Base-by-base conservation (phyloP, 371 early-diverging fungal species). In the Mucor piriformis region DNA sequence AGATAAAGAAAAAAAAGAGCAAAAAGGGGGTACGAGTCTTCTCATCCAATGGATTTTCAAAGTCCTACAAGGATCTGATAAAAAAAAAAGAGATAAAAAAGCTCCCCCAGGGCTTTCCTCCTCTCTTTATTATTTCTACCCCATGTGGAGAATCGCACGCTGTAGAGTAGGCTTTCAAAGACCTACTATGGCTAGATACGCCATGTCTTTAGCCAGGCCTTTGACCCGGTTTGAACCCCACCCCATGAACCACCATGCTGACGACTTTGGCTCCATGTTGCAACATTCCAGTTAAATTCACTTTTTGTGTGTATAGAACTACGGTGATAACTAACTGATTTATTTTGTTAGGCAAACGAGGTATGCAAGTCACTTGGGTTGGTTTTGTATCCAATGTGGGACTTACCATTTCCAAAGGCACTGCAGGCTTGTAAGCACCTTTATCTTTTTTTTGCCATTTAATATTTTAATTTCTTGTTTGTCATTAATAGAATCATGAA, bases 341-440 rank as follows among this genome's bases (percentile, higher is more conserved):
- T 11, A 15, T 6, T 32, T 15, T 18, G 32, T 38, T 61, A 80
- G 80, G 75, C 27, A 73, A 67, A 61, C 59, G 61, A 23, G 88
- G 88, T 24, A 80, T 84, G 59, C 78, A 82, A 12, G 82, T 88
- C 18, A 88, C 87, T 6, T 61, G 82, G 54, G 69, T 83, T 15
- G 88, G 88, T 2, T 75, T 87, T 57, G 78, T 64, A 7, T 78
- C 84, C 25, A 88, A 88, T 61, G 56, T 88, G 18, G 81, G 82
- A 0, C 66, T 88, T 64, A 82, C 82, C 5, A 74, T 74, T 44
- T 74, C 81, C 3, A 88, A 88, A 64, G 87, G 87, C 7, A 57
- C 72, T n/a, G 88, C 85, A 7, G 88, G 88, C 18, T 75, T 82
- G 81, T 76, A 80, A 50, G 29, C 20, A 27, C n/a, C n/a, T n/a